A percentile compares a stretch with the other conserved stretches of the same genome.
Conservation (phyloP, 139 green algal species). For the Chlorella sorokiniana region DNA sequence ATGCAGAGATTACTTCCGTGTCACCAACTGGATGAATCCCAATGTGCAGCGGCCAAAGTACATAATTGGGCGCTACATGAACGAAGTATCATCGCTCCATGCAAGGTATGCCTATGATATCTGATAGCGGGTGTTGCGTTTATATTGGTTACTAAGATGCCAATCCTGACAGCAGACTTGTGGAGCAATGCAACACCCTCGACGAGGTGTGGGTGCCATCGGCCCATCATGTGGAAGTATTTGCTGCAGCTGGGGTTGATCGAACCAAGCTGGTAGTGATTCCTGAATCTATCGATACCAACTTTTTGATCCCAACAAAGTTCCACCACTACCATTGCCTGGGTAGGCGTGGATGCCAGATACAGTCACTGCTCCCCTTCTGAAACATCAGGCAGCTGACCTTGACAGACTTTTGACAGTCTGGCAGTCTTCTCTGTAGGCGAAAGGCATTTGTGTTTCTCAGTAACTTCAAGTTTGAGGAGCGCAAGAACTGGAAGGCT, state of each 20-base stretch:
- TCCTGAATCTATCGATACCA: constrained; percentile 10
- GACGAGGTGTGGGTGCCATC: constrained; percentile 23
- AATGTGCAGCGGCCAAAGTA: constrained; percentile 9
- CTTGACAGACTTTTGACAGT: too few relatives aligned
- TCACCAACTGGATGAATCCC: constrained; percentile 8
- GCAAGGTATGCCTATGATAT: background rate
- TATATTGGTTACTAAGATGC: background rate
- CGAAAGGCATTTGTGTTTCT: constrained; percentile 20
- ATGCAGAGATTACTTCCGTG: constrained; percentile 12
- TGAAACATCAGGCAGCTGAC: too few relatives aligned
- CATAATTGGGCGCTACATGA: constrained; percentile 18
- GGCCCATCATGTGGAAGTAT: constrained; percentile 6
- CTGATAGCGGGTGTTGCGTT: background rate
- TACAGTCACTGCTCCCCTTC: too few relatives aligned
- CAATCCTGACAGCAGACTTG: background rate
- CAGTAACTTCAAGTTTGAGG: constrained; percentile 34
- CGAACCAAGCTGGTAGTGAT: constrained; percentile 7
- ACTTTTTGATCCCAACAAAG: constrained; percentile 16
- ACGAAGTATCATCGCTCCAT: constrained; percentile 10
- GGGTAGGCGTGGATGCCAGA: too few relatives aligned
- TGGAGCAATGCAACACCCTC: constrained; percentile 17
- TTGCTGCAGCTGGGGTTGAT: background rate
- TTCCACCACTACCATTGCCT: background rate
- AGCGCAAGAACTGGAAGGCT: constrained; percentile 32
- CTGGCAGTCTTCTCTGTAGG: background rate